Base-by-base conservation (phyloP, 176 grass and related monocot species). In the Aegilops longissima region DNA sequence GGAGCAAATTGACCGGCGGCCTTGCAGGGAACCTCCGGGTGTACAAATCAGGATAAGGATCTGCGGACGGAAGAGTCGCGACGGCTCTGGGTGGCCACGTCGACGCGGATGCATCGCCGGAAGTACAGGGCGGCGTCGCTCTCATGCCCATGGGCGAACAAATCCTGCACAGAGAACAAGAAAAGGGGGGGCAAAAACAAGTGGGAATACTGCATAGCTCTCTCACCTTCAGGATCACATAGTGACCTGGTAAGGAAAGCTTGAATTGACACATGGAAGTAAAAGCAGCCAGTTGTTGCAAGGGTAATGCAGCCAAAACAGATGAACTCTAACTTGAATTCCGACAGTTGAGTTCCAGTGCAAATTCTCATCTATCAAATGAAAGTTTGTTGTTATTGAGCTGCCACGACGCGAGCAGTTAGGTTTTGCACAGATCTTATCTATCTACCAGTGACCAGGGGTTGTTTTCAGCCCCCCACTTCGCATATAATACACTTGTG, bases 31-130 rank as follows among this genome's bases (percentile, higher is more conserved):
- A 66, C 74, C 78, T 88, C 85, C 89, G 33, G 39, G 83, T 93
- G 87, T 90, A 66, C 86, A 83, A 34, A 86, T 82, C 33, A 54
- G 65, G 94, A 93, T 93, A 87, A 95, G 89, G 56, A 47, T 70
- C 73, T 27, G 81, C 66, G 65, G 89, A 91, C 38, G 6, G 89
- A 91, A 88, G 85, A 79, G 81, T 66, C 16, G n/a, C 77, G 89
- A 91, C 86, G 86, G 69, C 86, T 88, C 86, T 91, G 66, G 24
- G 66, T 90, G 89, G 54, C 89, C 89, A 87, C 80, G 56, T 80
- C 69, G 86, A 85, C 2, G 30, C 77, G 34, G 77, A 82, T 59
- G 40, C 70, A 52, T 77, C 77, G 77, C 80, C 70, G 17, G 10
- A 91, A 85, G 85, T 88, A 88, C 81, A 76, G 84, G 76, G 51